Evolutionary conservation across 768 basidiomycete genomes (phyloP), one percentile per base, ranked within the genome.

Genomic region (Lanmaoa rubissima): DNA sequence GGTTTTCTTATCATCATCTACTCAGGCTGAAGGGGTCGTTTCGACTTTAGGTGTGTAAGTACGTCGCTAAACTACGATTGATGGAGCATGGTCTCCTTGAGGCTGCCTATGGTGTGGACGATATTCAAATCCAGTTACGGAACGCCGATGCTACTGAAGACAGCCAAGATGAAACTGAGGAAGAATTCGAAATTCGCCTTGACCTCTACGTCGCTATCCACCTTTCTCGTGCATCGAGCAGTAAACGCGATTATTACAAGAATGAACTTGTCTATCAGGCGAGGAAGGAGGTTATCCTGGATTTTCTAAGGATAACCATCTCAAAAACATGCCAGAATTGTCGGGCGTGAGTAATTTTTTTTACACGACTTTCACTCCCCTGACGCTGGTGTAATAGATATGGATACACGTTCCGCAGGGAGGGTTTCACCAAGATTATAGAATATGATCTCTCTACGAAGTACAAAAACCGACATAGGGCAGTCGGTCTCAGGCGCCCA

Each of bases 391-490:
- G n/a, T 39, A 14, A 38, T 48, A 95, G 93, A 31, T 73, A 81
- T 62, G 86, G 82, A 3, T 94, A 92, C 69, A 92, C 94, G 0
- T 93, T 90, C 74, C 88, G 95, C 51, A 98, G 93, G 72, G 97
- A 99, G 67, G 93, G 92, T 0, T 80, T 90, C 71, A 92, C 90
- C 49, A 98, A 98, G 75, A 82, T 99, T 53, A 88, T 98, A 68
- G 94, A 98, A 75, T 92, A 92, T 67, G 94, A 95, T 64, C 80
- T 98, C 34, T 78, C 91, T 7, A 49, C 71, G 2, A 96, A 94
- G 72, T 87, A 93, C 69, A 94, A 91, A 72, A 79, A 71, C 44
- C 72, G 76, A 40, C 81, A 87, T 67, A 65, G 68, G 6, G 78
- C 82, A 17, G 51, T 82, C 11, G 75, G 80, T 13, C 69, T 86